A percentile compares a stretch with the other conserved stretches of the same genome.
Conservation (phyloP, 106 monocot species). For the Acanthochlamys bracteata region DNA sequence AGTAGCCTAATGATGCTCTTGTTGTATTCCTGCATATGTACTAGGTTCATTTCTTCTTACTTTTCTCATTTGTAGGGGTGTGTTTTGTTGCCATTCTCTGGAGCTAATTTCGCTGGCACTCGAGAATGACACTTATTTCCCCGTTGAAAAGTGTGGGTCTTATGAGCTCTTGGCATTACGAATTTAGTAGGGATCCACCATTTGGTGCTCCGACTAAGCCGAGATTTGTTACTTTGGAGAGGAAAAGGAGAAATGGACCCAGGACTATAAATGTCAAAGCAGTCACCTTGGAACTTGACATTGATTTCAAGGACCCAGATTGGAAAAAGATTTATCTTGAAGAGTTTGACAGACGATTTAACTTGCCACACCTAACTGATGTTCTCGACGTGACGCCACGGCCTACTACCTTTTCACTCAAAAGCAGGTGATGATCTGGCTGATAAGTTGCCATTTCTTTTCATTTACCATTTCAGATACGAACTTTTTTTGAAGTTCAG, state of each 20-base stretch:
- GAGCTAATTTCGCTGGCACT: not conserved
- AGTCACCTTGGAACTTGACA: constrained; percentile 16
- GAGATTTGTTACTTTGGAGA: constrained; percentile 14
- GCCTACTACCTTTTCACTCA: constrained; percentile 57
- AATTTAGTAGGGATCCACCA: constrained; percentile 7
- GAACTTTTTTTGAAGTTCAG: not conserved
- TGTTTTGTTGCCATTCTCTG: not conserved
- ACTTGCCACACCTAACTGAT: constrained; percentile 65
- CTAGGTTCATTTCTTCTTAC: not conserved
- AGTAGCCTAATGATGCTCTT: too few species aligned
- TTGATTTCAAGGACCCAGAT: constrained; percentile 52
- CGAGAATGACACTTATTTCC: constrained; percentile 28
- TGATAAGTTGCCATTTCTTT: too few species aligned
- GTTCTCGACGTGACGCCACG: constrained; percentile 51
- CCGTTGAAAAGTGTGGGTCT: constrained; percentile 16
- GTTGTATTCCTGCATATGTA: too few species aligned
- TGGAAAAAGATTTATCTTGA: constrained; percentile 56
- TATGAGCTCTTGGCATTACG: constrained; percentile 13
- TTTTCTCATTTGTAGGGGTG: not conserved
- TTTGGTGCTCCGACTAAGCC: constrained; percentile 1
- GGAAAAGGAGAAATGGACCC: constrained; percentile 12
- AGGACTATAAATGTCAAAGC: constrained; percentile 19
- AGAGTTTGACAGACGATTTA: constrained; percentile 49
- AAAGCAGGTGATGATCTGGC: constrained; percentile 31
- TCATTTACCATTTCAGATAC: not conserved